Evolutionary conservation across 257 asterid species (phyloP).

Genomic region (Fraxinus anomala): DNA sequence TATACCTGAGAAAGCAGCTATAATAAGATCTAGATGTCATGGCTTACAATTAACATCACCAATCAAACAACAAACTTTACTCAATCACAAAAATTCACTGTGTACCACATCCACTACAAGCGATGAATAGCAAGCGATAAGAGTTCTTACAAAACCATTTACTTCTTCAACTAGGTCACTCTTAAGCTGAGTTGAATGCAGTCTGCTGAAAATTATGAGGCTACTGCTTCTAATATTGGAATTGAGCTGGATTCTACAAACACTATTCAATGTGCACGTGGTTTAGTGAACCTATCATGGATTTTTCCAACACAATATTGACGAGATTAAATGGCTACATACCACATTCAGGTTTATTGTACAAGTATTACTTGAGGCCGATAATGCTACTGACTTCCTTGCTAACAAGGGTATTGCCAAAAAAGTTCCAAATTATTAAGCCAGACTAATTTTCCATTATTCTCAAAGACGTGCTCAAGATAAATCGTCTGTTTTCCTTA

Average conservation of each 20-base stretch:
- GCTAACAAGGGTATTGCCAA: neutral
- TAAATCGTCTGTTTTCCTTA: neutral
- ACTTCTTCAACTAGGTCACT: neutral
- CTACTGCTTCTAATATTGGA: neutral
- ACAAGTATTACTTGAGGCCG: neutral
- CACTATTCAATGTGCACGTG: neutral
- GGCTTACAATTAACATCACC: too few species aligned
- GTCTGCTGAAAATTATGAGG: neutral
- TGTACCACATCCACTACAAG: too few species aligned
- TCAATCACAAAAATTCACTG: too few species aligned
- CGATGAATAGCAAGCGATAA: too few species aligned
- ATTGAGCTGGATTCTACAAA: neutral
- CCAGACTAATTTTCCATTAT: neutral
- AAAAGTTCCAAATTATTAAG: neutral
- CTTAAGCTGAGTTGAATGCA: neutral
- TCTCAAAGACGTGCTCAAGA: neutral
- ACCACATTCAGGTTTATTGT: neutral
- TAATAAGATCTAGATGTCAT: too few species aligned
- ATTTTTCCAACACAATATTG: neutral
- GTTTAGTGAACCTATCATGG: neutral
- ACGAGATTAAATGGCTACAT: neutral
- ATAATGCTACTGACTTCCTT: too few species aligned
- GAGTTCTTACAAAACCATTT: neutral
- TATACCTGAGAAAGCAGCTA: neutral
- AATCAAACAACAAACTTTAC: too few species aligned